Evolutionary conservation across 1,284 basidiomycete species (phyloP).

Genomic region (Naganishia sp.): DNA sequence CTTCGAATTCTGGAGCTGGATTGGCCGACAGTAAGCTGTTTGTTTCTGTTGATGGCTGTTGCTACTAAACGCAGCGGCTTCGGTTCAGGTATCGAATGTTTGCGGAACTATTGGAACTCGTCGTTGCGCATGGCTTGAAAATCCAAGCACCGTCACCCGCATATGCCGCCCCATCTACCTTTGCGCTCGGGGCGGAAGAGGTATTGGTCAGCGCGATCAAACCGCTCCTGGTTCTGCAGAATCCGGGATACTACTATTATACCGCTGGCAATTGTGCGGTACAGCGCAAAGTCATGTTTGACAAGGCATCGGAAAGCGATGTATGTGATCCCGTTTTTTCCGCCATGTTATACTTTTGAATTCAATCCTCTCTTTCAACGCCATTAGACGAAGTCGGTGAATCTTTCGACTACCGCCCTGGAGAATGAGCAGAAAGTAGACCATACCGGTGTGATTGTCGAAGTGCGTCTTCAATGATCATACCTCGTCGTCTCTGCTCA

Average conservation of each 20-base stretch:
- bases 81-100: conserved; percentile 74
- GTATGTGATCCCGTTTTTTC: conserved; percentile 48
- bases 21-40: conserved; percentile 79
- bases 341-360: neutral
- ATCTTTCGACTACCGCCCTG: conserved; percentile 57
- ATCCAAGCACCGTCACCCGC: conserved; percentile 60
- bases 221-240: conserved; percentile 65
- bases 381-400: neutral
- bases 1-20: conserved; percentile 97
- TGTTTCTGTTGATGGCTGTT: neutral
- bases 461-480: conserved; percentile 58
- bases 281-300: conserved; percentile 67
- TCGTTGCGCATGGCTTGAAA: conserved; percentile 65
- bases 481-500: neutral
- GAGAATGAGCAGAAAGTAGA: conserved; percentile 86
- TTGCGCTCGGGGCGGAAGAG: conserved; percentile 56
- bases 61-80: neutral
- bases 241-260: conserved; percentile 88
- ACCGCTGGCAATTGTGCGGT: conserved; percentile 81
- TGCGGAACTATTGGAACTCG: conserved; percentile 83
- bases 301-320: conserved; percentile 64
- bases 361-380: conserved; percentile 13
- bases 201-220: conserved; percentile 42
- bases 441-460: conserved; percentile 74
- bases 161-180: conserved; percentile 43